These are phyloP conservation scores for Rhodamnia argentea DNA, from an alignment of 345 rosid genomes.

Conservation along the genomic window DNA sequence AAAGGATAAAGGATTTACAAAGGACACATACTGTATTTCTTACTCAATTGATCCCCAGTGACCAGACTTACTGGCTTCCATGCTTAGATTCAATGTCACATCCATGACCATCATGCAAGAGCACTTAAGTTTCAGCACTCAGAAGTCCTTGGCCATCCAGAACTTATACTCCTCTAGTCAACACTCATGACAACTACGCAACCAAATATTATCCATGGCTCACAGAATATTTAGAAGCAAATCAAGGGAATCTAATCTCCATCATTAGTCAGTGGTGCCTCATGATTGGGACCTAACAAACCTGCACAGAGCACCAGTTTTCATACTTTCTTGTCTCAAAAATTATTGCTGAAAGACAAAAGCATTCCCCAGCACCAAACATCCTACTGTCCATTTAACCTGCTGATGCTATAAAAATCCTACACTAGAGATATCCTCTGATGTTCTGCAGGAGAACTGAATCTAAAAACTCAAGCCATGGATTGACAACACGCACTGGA, in stretches of 20 bases:
- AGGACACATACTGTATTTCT: too few relatives aligned
- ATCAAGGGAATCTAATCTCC: not conserved
- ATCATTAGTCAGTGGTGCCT: not conserved
- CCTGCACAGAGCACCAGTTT: not conserved
- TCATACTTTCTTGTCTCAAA: not conserved
- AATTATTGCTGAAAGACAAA: not conserved
- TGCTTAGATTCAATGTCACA: not conserved
- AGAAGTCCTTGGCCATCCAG: not conserved
- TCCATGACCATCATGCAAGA: not conserved
- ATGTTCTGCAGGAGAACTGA: not conserved
- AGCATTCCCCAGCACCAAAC: not conserved
- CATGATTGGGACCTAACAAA: not conserved
- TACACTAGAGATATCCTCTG: not conserved
- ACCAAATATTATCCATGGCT: not conserved
- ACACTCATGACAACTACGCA: not conserved
- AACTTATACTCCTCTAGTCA: not conserved
- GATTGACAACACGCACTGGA: not conserved
- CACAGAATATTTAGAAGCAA: not conserved
- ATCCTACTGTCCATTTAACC: not conserved
- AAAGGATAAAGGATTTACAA: too few relatives aligned
- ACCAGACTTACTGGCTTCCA: too few relatives aligned
- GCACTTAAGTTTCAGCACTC: not conserved
- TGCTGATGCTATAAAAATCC: not conserved
- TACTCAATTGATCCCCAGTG: too few relatives aligned
- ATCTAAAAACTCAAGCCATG: not conserved